phyloP scores from a whole-genome alignment of 1,284 basidiomycete genomes.

The Papiliotrema laurentii region DNA sequence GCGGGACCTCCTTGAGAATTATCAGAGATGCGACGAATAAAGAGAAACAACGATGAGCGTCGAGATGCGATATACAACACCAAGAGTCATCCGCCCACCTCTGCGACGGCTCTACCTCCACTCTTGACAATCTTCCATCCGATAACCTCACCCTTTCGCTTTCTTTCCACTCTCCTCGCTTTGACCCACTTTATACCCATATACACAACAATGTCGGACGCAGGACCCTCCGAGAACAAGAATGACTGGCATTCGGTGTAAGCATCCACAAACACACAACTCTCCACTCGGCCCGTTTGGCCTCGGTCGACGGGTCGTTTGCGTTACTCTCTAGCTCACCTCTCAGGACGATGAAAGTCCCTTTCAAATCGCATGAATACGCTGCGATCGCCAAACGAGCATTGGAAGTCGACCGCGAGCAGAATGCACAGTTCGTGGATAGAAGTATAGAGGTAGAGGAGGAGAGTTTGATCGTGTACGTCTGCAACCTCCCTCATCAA shows the following conservation, averaged over 20 bases:
- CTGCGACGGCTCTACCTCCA: background rate
- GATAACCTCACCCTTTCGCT: background rate
- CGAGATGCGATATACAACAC: background rate
- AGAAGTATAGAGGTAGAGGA: conserved; percentile 63
- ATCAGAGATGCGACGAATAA: background rate
- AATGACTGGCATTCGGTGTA: conserved; percentile 33
- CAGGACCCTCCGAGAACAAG: conserved; percentile 10
- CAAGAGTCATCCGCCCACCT: background rate
- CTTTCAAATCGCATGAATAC: conserved; percentile 67
- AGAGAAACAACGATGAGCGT: background rate
- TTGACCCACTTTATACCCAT: too few species aligned
- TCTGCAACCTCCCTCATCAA: background rate
- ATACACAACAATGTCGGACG: conserved; percentile 9
- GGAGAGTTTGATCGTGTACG: conserved; percentile 64
- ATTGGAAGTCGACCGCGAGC: conserved; percentile 77
- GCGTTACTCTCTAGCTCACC: background rate
- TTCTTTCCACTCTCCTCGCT: too few species aligned
- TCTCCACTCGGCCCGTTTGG: background rate
- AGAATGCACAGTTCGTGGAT: conserved; percentile 72
- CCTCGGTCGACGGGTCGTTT: background rate
- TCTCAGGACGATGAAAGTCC: conserved; percentile 65
- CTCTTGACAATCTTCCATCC: background rate
- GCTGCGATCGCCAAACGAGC: conserved; percentile 71
- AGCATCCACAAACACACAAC: conserved; percentile 1
- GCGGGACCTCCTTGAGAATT: background rate